These are phyloP conservation scores for Teratosphaeria zuluensis DNA, from an alignment of 2,329 filamentous ascomycete genomes.

Conservation along the genomic window DNA sequence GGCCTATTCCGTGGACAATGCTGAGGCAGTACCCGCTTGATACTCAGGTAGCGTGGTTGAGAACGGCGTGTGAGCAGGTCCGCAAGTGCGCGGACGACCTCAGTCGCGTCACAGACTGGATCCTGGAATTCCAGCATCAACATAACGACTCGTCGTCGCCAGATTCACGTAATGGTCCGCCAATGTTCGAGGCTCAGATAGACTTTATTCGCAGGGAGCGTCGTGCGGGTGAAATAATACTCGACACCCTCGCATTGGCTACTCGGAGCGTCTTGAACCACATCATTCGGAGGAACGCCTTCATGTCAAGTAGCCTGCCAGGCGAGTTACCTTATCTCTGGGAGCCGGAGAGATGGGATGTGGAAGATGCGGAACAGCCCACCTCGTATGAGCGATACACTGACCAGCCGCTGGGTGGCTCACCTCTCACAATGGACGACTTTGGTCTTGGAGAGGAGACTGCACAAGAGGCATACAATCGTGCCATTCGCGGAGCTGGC, in stretches of 20 bases:
- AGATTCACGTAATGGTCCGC: not conserved
- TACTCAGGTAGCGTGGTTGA: not conserved
- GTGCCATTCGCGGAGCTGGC: not conserved
- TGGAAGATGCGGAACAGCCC: not conserved
- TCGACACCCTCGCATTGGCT: not conserved
- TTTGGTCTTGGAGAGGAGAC: not conserved
- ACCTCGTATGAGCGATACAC: not conserved
- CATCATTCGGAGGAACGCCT: not conserved
- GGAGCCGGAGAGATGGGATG: not conserved
- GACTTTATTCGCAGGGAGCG: not conserved
- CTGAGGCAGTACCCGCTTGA: not conserved
- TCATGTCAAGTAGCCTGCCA: not conserved
- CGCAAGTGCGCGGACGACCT: not conserved
- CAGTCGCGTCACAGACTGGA: not conserved
- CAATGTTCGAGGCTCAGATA: not conserved
- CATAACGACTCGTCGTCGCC: not conserved
- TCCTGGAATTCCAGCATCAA: not conserved
- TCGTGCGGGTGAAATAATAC: not conserved
- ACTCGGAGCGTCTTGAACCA: not conserved
- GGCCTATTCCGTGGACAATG: not conserved
- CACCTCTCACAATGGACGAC: not conserved
- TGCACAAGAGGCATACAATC: not conserved
- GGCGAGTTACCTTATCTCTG: not conserved
- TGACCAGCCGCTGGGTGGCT: not conserved
- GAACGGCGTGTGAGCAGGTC: not conserved